phyloP scores from a whole-genome alignment of 2,329 filamentous ascomycete species.

The Ceratocystis cacaofunesta region DNA sequence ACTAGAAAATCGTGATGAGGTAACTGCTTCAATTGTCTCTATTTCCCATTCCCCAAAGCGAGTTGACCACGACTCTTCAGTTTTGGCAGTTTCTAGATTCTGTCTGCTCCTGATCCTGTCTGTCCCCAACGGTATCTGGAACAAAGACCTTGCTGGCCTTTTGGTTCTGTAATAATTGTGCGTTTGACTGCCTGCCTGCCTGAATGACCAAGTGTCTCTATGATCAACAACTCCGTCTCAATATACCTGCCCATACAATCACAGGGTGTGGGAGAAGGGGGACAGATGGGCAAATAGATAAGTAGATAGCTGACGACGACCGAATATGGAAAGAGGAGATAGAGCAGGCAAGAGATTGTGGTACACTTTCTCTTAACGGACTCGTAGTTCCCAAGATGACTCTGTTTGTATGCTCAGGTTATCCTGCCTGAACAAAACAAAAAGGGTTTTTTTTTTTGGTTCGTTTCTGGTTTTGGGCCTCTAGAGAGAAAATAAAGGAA shows the following conservation, averaged over 20 bases:
- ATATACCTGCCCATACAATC: constrained; percentile 2
- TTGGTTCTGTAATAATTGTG: background rate
- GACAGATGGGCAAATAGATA: background rate
- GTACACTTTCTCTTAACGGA: background rate
- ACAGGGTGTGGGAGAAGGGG: background rate
- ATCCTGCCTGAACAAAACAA: background rate
- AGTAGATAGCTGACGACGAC: background rate
- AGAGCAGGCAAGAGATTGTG: background rate
- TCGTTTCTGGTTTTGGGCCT: background rate
- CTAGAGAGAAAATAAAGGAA: background rate
- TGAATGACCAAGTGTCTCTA: background rate
- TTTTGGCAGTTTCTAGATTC: background rate
- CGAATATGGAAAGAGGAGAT: background rate
- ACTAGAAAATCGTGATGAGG: background rate
- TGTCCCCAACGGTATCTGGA: background rate
- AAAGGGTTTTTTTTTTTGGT: background rate
- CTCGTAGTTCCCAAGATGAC: background rate
- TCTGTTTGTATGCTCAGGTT: background rate
- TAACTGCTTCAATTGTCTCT: constrained; percentile 7
- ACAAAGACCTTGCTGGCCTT: background rate
- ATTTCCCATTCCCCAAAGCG: background rate
- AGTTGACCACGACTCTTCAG: background rate
- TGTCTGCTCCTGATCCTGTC: background rate
- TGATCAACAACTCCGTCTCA: background rate
- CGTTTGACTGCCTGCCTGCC: background rate